Conservation (phyloP, 768 basidiomycete species). For the Dioszegia hungarica region DNA sequence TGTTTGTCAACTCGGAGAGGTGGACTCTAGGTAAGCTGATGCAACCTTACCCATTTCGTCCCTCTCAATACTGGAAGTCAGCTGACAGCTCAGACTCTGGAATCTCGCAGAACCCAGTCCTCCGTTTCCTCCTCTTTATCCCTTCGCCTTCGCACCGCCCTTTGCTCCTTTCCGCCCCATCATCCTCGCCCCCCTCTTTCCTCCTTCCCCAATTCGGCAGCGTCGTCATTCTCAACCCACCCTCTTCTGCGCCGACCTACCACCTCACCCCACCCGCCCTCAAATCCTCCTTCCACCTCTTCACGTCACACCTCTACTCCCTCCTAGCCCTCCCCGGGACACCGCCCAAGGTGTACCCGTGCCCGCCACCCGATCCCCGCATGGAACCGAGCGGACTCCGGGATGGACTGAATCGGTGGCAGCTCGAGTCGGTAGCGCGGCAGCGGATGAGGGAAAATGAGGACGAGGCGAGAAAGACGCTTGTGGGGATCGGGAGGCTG, state of each 20-base stretch:
- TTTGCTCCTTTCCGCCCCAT: slow-evolving; percentile 59
- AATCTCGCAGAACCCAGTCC: slow-evolving; percentile 84
- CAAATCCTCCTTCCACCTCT: slow-evolving; percentile 49
- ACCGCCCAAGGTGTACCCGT: slow-evolving; percentile 53
- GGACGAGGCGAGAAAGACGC: slow-evolving; percentile 64
- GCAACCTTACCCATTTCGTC: neutral
- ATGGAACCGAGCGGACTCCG: slow-evolving; percentile 9
- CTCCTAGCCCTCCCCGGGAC: slow-evolving; percentile 75
- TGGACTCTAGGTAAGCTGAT: slow-evolving; percentile 75
- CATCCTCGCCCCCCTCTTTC: slow-evolving; percentile 56
- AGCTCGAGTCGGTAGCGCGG: slow-evolving; percentile 72
- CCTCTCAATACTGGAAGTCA: too few relatives aligned
- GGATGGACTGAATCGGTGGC: slow-evolving; percentile 62
- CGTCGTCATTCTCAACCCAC: slow-evolving; percentile 69
- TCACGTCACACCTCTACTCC: slow-evolving; percentile 61
- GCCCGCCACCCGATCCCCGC: slow-evolving; percentile 24
- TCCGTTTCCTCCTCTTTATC: slow-evolving; percentile 86
- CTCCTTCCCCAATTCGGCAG: slow-evolving; percentile 92
- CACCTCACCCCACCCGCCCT: slow-evolving; percentile 19
- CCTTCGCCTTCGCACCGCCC: slow-evolving; percentile 69
- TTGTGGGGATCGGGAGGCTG: slow-evolving; percentile 74
- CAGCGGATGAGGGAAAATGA: slow-evolving; percentile 66
- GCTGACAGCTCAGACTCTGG: slow-evolving; percentile 65
- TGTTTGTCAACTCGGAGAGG: slow-evolving; percentile 92
- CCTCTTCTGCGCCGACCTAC: slow-evolving; percentile 12